Evolutionary conservation across 176 grass and related monocot genomes (phyloP).

Genomic region (Puccinellia tenuiflora): DNA sequence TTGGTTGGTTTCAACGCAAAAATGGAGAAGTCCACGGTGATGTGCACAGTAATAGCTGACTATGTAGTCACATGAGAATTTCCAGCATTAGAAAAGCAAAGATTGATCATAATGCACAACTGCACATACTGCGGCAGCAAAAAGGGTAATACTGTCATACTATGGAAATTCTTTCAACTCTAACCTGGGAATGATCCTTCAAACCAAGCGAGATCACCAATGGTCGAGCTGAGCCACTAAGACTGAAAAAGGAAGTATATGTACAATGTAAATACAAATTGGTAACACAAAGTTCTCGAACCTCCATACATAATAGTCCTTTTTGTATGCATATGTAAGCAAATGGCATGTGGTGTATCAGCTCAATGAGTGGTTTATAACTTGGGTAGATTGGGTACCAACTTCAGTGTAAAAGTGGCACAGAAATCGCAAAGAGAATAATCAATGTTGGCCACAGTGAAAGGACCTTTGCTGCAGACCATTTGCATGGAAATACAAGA

Average conservation of each 20-base stretch:
- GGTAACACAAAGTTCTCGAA: background rate
- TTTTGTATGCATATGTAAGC: background rate
- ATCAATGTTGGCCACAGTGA: background rate
- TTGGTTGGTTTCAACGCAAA: conserved; percentile 1
- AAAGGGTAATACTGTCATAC: background rate
- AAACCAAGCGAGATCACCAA: conserved; percentile 92
- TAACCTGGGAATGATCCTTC: conserved; percentile 89
- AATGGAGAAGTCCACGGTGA: background rate
- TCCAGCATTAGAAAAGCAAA: background rate
- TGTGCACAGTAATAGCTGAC: background rate
- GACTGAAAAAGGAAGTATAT: conserved; percentile 36
- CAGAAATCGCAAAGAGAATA: background rate
- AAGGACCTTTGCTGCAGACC: background rate
- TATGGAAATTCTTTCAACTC: background rate
- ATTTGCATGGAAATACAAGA: conserved; percentile 1
- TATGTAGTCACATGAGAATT: background rate
- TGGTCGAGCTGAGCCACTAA: conserved; percentile 47
- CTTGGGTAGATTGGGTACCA: background rate
- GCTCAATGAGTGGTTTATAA: background rate
- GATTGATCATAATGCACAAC: no score
- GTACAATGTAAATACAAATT: background rate
- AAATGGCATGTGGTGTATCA: background rate
- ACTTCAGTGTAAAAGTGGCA: background rate
- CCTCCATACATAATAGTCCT: background rate
- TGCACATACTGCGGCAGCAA: background rate